Percentiles rank a stretch among this genome's conserved stretches.
Evolutionary conservation across 805 yeast species (phyloP).

Genomic region (Myxozyma melibiosi): DNA sequence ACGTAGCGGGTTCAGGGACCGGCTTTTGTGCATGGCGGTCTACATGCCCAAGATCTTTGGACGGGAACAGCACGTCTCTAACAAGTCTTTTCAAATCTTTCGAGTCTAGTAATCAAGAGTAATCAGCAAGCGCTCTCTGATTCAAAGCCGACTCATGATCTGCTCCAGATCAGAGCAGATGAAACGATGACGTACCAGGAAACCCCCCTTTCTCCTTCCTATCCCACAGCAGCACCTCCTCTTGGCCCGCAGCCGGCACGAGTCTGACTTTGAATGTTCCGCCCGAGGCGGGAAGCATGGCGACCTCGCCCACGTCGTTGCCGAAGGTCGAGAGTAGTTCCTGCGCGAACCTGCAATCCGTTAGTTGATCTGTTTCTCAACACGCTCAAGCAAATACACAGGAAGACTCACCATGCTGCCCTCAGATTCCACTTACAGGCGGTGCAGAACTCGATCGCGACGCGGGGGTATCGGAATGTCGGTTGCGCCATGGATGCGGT

Average conservation of each 20-base stretch:
- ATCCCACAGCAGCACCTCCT: constrained; percentile 57
- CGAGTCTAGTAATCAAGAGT: constrained; percentile 56
- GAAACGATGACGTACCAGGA: constrained; percentile 48
- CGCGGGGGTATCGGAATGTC: constrained; percentile 52
- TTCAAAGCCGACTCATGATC: not conserved
- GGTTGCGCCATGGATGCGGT: not conserved
- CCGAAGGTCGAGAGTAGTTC: constrained; percentile 84
- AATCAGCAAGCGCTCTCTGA: not conserved
- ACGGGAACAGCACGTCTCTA: constrained; percentile 61
- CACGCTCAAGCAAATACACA: not conserved
- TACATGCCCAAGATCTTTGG: constrained; percentile 61
- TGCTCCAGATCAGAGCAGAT: not conserved
- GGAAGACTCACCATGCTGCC: constrained; percentile 75
- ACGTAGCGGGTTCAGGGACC: not conserved
- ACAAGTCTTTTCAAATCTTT: constrained; percentile 72
- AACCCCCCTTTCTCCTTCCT: constrained; percentile 68
- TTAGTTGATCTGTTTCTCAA: not conserved
- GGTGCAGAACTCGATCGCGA: constrained; percentile 74
- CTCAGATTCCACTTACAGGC: constrained; percentile 87
- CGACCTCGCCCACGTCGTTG: constrained; percentile 55
- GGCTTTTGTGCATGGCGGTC: constrained; percentile 44
- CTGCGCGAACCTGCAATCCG: constrained; percentile 46
- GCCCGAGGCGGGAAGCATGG: constrained; percentile 50
- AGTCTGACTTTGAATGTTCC: constrained; percentile 67
- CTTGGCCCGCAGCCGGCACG: constrained; percentile 43